phyloP scores from a whole-genome alignment of 768 basidiomycete species.

The Candolleomyces eurysporus region DNA sequence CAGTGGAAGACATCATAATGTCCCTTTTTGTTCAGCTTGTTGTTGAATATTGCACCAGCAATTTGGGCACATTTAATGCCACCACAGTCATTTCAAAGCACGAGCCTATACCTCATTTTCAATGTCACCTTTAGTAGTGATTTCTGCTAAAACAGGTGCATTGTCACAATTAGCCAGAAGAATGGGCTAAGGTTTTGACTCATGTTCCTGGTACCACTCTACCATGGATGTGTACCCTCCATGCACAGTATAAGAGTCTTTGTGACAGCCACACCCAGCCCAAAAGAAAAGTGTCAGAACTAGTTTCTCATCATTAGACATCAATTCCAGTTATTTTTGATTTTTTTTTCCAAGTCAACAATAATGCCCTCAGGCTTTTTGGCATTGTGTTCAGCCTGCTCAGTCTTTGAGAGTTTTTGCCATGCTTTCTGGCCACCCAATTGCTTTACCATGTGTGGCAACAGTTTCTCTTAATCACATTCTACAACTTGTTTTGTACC shows the following conservation, averaged over 20 bases:
- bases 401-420: neutral
- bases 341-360: neutral
- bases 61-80: conserved; percentile 16
- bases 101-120: neutral
- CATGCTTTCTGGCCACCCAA: neutral
- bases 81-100: neutral
- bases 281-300: conserved; percentile 25
- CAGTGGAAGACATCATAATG: conserved; percentile 21
- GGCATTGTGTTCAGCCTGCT: neutral
- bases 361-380: neutral
- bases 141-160: neutral
- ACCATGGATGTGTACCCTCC: conserved; percentile 22
- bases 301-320: conserved; percentile 16
- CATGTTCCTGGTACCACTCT: conserved; percentile 16
- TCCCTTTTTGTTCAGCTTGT: conserved; percentile 37
- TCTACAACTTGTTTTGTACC: neutral
- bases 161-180: neutral
- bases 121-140: neutral
- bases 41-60: conserved; percentile 25
- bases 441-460: neutral
- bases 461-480: neutral
- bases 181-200: conserved; percentile 5
- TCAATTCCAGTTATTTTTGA: neutral
- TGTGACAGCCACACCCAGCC: conserved; percentile 31
- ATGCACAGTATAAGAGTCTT: conserved; percentile 28